Conservation (phyloP, 1,284 basidiomycete genomes). For the Trametes polyzona region DNA sequence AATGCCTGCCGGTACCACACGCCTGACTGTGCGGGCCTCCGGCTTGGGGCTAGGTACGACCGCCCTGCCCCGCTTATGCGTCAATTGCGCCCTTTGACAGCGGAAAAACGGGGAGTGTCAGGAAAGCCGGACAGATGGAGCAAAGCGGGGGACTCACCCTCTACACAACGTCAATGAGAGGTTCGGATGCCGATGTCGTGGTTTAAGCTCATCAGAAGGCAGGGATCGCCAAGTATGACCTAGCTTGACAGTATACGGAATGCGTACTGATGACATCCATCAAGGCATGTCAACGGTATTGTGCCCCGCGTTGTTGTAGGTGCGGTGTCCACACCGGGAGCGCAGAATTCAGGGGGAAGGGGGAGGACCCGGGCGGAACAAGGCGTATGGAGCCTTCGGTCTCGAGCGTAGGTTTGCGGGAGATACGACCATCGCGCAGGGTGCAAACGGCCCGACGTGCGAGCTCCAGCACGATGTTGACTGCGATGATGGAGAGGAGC, state of each 20-base stretch:
- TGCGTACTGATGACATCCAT: constrained; percentile 7
- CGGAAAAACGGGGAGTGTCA: neutral
- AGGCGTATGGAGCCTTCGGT: neutral
- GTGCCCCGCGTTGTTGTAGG: neutral
- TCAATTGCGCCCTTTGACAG: constrained; percentile 4
- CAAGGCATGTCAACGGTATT: neutral
- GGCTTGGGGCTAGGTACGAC: neutral
- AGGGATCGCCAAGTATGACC: neutral
- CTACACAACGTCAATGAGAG: neutral
- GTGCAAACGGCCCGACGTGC: constrained; percentile 7
- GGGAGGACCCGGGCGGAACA: too few relatives aligned
- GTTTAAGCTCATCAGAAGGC: constrained; percentile 9
- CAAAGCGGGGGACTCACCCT: neutral
- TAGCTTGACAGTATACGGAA: constrained; percentile 5
- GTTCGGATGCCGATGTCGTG: neutral
- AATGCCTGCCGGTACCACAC: neutral
- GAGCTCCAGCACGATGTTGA: neutral
- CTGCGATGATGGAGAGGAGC: neutral
- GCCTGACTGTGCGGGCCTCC: neutral
- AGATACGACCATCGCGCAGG: constrained; percentile 2
- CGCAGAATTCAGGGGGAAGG: neutral
- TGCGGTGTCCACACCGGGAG: neutral
- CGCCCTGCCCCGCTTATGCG: neutral
- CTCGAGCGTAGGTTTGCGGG: neutral
- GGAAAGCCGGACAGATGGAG: neutral